Evolutionary conservation across 257 asterid genomes (phyloP).

Genomic region (Nyctanthes arbortristis): DNA sequence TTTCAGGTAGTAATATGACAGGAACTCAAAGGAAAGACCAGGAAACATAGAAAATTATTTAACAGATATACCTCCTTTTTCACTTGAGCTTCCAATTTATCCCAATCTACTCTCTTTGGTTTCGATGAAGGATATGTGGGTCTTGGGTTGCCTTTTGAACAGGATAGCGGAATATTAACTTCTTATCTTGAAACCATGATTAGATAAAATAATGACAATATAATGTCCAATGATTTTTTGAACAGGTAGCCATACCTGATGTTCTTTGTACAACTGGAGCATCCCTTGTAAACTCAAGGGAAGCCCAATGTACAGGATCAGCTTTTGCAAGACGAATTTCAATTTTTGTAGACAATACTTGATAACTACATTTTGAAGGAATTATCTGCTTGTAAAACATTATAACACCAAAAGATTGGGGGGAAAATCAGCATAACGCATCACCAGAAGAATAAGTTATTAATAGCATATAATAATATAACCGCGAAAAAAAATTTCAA

Average conservation of each 20-base stretch:
- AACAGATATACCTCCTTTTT: slow-evolving; percentile 70
- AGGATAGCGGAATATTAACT: slow-evolving; percentile 16
- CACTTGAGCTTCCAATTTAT: slow-evolving; percentile 86
- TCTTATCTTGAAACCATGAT: neutral
- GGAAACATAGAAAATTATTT: neutral
- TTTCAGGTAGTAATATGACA: neutral
- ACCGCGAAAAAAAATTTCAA: neutral
- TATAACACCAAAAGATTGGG: slow-evolving; percentile 16
- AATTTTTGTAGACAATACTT: slow-evolving; percentile 78
- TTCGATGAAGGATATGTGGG: slow-evolving; percentile 88
- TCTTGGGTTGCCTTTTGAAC: slow-evolving; percentile 49
- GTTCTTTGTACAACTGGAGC: slow-evolving; percentile 44
- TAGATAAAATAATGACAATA: neutral
- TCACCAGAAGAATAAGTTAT: neutral
- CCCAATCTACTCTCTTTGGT: slow-evolving; percentile 75
- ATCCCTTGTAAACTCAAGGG: slow-evolving; percentile 65
- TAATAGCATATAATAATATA: slow-evolving; percentile 5
- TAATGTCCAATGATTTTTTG: neutral
- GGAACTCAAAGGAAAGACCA: neutral
- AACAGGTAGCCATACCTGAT: slow-evolving; percentile 48
- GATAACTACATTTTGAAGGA: slow-evolving; percentile 71
- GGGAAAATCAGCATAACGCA: slow-evolving; percentile 8
- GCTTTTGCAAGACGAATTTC: slow-evolving; percentile 95
- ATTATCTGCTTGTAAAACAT: slow-evolving; percentile 56
- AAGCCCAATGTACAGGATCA: slow-evolving; percentile 67